Base-by-base conservation (phyloP, 306 rosid genomes). In the Dalbergia cultrata region DNA sequence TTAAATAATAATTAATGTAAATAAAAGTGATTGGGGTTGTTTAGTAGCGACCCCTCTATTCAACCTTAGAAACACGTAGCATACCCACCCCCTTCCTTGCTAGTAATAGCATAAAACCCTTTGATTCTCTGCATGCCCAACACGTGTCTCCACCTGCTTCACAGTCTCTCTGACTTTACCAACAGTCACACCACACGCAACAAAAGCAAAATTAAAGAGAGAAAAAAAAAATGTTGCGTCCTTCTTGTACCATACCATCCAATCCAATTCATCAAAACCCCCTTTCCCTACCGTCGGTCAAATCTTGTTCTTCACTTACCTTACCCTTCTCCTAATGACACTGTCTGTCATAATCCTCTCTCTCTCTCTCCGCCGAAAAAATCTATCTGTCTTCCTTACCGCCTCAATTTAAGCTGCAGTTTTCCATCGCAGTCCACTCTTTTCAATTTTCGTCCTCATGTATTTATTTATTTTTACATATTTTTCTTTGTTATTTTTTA, bases 41-140 rank as follows among this genome's bases (percentile, higher is more conserved):
- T n/a, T n/a, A n/a, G n/a, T n/a, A n/a, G n/a, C n/a, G n/a, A n/a
- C n/a, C n/a, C n/a, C n/a, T n/a, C n/a, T n/a, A n/a, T n/a, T n/a
- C n/a, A 37, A 37, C 7, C 41, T 37, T 37, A 37, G 8, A 37
- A 37, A 26, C 41, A 37, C n/a, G n/a, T n/a, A n/a, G n/a, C 41
- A 5, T 5, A 37, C 7, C 41, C 41, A 37, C 41, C 41, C 41
- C 39, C 0, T 37, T 6, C 41, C 41, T 4, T 4, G 41, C 41
- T 5, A 37, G 41, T 8, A 37, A 37, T 37, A 37, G 41, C 41
- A 37, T 6, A 37, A 37, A 7, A 37, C 41, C 59, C 65, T 67
- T 75, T 79, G 81, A 76, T 83, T 75, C 65, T 35, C 72, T 86
- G 90, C 93, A 89, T 89, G 92, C 80, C 22, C 45, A 75, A 81